A percentile compares a stretch with the other conserved stretches of the same genome.
phyloP scores from a whole-genome alignment of 768 basidiomycete genomes.

The Favolaschia claudopus region DNA sequence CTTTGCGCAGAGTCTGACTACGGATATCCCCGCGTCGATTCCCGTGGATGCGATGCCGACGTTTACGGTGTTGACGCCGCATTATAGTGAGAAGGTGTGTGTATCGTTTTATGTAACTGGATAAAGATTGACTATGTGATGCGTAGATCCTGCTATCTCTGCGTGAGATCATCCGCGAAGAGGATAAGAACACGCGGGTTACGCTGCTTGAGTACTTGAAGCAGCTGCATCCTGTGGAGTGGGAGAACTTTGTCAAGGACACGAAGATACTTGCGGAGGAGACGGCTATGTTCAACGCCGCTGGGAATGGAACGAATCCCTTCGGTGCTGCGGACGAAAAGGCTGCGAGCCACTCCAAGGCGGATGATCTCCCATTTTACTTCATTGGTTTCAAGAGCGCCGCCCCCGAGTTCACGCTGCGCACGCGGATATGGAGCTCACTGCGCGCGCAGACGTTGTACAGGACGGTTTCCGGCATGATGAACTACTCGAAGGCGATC shows the following conservation, averaged over 20 bases:
- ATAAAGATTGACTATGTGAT: slow-evolving; percentile 11
- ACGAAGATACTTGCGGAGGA: slow-evolving; percentile 99
- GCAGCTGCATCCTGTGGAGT: slow-evolving; percentile 97
- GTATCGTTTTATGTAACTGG: not conserved
- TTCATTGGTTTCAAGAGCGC: slow-evolving; percentile 99
- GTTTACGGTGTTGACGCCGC: slow-evolving; percentile 97
- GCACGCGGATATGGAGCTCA: slow-evolving; percentile 99
- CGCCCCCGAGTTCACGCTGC: slow-evolving; percentile 96
- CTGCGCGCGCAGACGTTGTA: slow-evolving; percentile 99
- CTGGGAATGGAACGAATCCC: slow-evolving; percentile 77
- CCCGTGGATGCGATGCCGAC: slow-evolving; percentile 99
- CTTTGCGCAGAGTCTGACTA: slow-evolving; percentile 97
- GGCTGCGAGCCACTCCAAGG: slow-evolving; percentile 76
- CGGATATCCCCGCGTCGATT: slow-evolving; percentile 88
- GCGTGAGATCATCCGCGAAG: slow-evolving; percentile 98
- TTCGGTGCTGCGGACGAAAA: slow-evolving; percentile 71
- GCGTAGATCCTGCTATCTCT: slow-evolving; percentile 93
- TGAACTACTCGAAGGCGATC: slow-evolving; percentile 99
- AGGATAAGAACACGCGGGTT: slow-evolving; percentile 96
- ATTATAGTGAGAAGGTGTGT: slow-evolving; percentile 94
- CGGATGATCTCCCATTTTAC: slow-evolving; percentile 96
- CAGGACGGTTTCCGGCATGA: slow-evolving; percentile 99
- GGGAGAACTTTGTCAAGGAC: slow-evolving; percentile 99
- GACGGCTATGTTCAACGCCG: slow-evolving; percentile 83
- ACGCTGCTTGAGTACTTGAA: slow-evolving; percentile 98